Conservation (phyloP, 2,329 filamentous ascomycete genomes). For the Monosporascus cannonballus region DNA sequence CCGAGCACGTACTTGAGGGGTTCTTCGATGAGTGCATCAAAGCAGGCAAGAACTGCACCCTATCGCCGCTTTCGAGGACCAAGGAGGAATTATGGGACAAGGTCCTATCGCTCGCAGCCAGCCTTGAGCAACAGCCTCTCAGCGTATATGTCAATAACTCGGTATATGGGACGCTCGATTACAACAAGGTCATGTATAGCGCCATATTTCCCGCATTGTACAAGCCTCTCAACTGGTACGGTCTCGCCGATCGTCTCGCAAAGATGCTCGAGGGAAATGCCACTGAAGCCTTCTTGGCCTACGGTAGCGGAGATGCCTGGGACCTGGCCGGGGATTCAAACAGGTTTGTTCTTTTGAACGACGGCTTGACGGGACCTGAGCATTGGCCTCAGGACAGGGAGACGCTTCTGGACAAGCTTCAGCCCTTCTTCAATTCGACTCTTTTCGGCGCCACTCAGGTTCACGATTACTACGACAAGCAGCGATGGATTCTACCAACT, state of each 20-base stretch:
- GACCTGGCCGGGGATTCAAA: conserved; percentile 20
- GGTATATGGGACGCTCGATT: conserved; percentile 32
- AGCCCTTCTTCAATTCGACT: conserved; percentile 26
- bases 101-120: conserved; percentile 26
- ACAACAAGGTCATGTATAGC: conserved; percentile 27
- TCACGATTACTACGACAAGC: conserved; percentile 21
- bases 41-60: conserved; percentile 39
- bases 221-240: conserved; percentile 30
- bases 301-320: conserved; percentile 16
- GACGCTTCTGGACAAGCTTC: conserved; percentile 27
- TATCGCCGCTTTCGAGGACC: conserved; percentile 31
- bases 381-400: conserved; percentile 29
- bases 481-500: conserved; percentile 23
- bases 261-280: conserved; percentile 33
- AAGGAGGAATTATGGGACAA: conserved; percentile 27
- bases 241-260: conserved; percentile 28
- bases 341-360: conserved; percentile 25
- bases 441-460: conserved; percentile 23
- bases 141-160: conserved; percentile 36
- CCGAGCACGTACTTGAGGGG: conserved; percentile 33
- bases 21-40: conserved; percentile 42
- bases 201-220: conserved; percentile 35
- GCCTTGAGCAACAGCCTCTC: conserved; percentile 32
- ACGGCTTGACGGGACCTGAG: conserved; percentile 22
- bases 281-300: conserved; percentile 30